Conservation (phyloP, 2,329 filamentous ascomycete genomes). For the Pezicula neosporulosa region DNA sequence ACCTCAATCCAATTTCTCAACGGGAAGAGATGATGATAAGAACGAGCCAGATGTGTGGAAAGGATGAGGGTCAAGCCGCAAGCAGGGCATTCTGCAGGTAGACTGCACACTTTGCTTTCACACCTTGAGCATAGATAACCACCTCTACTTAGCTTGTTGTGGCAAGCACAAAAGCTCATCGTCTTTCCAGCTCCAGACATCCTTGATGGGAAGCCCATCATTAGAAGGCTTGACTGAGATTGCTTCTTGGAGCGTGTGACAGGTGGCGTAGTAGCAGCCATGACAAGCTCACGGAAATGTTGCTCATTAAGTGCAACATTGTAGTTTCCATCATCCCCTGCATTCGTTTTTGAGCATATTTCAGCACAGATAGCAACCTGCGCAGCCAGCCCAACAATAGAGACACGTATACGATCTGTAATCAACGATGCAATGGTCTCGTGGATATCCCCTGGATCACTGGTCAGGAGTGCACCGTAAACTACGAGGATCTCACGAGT, state of each 20-base stretch:
- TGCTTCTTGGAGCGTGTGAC: conserved; percentile 66
- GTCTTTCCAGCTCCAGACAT: conserved; percentile 66
- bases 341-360: conserved; percentile 83
- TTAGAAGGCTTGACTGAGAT: conserved; percentile 66
- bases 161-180: conserved; percentile 82
- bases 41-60: conserved; percentile 88
- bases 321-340: conserved; percentile 72
- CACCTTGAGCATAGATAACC: conserved; percentile 93
- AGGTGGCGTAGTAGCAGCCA: conserved; percentile 85
- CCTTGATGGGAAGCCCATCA: conserved; percentile 97
- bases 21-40: conserved; percentile 90
- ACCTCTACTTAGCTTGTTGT: conserved; percentile 75
- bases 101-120: conserved; percentile 79
- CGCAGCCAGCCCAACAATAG: conserved; percentile 85
- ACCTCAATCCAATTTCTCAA: conserved; percentile 90
- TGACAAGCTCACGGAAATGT: conserved; percentile 85
- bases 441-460: conserved; percentile 93
- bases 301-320: conserved; percentile 81
- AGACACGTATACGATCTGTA: conserved; percentile 79
- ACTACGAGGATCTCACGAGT: conserved; percentile 90
- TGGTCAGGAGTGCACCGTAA: conserved; percentile 84
- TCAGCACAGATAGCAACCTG: conserved; percentile 91
- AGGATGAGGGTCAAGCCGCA: conserved; percentile 91
- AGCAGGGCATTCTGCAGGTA: conserved; percentile 87
- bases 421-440: conserved; percentile 79